Base-by-base conservation (phyloP, 768 basidiomycete species). In the Suillus decipiens region DNA sequence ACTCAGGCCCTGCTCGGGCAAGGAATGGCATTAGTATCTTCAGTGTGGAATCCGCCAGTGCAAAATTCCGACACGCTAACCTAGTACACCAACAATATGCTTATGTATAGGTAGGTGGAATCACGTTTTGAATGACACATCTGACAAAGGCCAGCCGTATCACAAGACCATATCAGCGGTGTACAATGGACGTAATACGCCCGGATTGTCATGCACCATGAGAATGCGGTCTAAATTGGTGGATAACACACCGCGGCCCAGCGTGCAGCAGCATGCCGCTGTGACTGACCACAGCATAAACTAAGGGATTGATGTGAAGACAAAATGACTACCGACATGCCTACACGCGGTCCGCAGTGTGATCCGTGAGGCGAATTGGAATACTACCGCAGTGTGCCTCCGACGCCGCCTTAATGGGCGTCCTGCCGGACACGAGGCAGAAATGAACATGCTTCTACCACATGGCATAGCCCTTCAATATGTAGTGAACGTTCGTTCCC, bases 381-480 rank as follows among this genome's bases (percentile, higher is more conserved):
- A 69, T 59, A 64, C 68, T 61, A n/a, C 57, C 60, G 45, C 69
- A 67, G 65, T 73, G 72, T 73, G 71, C 55, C 45, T 33, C 33
- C 61, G 57, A 48, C 7, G 31, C 61, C 24, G 56, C 67, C 68
- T 61, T 59, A 58, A 72, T 64, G 69, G 19, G 50, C 62, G 54
- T 56, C 61, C 53, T 64, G 56, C 54, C 61, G 51, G 59, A 42
- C 50, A 57, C 57, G 61, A 41, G 45, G 39, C 41, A 33, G 33
- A n/a, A 34, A 22, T 59, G 56, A 63, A 56, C 53, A 57, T 58
- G 67, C 69, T 60, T 61, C 66, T 50, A 66, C 63, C 74, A 64
- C 75, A 75, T 75, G 73, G 67, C 37, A 45, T 64, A 63, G 63
- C 63, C 50, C 57, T 47, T 47, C 54, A 60, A 58, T 33, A 75